Evolutionary conservation across 108 stramenopile genomes (phyloP), one percentile per base, ranked within the genome.

Genomic region (Conticribra guillardii): DNA sequence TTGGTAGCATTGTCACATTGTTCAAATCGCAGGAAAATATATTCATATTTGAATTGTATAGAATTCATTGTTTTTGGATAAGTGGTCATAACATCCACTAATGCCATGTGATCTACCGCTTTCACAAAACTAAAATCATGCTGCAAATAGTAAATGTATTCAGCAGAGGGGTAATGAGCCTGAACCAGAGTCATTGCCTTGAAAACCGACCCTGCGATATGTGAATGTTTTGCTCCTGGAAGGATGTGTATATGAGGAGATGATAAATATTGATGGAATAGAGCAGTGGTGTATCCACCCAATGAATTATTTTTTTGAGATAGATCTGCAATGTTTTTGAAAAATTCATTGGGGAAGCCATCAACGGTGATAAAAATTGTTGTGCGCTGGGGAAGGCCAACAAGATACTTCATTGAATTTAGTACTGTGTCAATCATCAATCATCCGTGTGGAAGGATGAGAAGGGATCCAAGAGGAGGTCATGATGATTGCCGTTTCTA

Each of bases 401-500:
- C 11, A 5, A 41, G 11, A 11, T 11, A 11, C 37, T 11, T 41
- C 11, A 11, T 41, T 5, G 37, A 41, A 41, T 41, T 41, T 3
- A 61, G 3, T 1, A 61, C 60, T 32, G 8, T 61, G 15, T 61
- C 60, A 14, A 61, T n/a, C n/a, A n/a, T n/a, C n/a, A n/a, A n/a
- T 23, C 60, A 61, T 61, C 3, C 17, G 5, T 26, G 60, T 61
- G 0, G 44, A 61, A 2, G 60, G 60, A 45, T 61, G 60, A 18
- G 37, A 44, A 11, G 60, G 60, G 11, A 61, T 45, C 45, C 45
- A 61, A 1, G 60, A 61, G 4, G 60, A 61, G 3, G 60, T 61
- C 1, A 61, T 61, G 60, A 61, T 47, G 60, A 61, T 61, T 45
- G 60, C 60, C 21, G 60, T 61, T 31, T 61, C 41, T 22, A 30